Percentiles rank a stretch among this genome's conserved stretches.
Evolutionary conservation across 495 filamentous ascomycete species (phyloP).

Genomic region (Tuber umbilicatum): DNA sequence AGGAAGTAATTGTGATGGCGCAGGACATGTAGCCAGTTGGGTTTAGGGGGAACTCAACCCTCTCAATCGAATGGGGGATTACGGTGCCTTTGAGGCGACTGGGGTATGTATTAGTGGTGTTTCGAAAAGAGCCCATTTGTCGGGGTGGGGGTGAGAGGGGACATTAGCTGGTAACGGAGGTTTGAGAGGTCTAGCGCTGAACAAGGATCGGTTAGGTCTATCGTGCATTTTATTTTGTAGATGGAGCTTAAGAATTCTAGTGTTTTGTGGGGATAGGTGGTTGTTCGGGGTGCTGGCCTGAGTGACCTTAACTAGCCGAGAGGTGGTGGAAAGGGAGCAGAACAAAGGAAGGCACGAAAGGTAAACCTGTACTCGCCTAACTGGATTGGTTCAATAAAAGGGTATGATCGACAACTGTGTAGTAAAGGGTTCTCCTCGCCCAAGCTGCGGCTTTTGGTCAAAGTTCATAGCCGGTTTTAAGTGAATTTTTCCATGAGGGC

Average conservation of each 20-base stretch:
- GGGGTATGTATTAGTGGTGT: not conserved
- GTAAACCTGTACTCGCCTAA: not conserved
- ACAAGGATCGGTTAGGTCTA: slow-evolving; percentile 74
- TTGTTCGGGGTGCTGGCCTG: not conserved
- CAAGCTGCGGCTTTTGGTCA: not conserved
- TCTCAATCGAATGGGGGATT: slow-evolving; percentile 95
- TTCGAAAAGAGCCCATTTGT: slow-evolving; percentile 5
- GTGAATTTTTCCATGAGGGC: not conserved
- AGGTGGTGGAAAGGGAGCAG: not conserved
- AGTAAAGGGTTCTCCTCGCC: not conserved
- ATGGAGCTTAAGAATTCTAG: not conserved
- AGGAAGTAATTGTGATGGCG: slow-evolving; percentile 82
- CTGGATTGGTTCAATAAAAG: not conserved
- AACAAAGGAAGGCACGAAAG: not conserved
- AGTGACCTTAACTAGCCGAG: not conserved
- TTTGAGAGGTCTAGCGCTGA: slow-evolving; percentile 83
- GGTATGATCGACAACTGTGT: not conserved
- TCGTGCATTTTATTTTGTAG: slow-evolving; percentile 71
- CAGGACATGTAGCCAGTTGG: slow-evolving; percentile 74
- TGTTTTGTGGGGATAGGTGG: not conserved
- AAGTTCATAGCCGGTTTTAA: not conserved
- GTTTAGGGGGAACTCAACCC: slow-evolving; percentile 94
- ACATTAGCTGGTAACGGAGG: slow-evolving; percentile 96
- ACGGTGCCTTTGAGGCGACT: slow-evolving; percentile 97
- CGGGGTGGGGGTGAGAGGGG: slow-evolving; percentile 27